Percentiles rank a stretch among this genome's conserved stretches.
Evolutionary conservation across 768 basidiomycete species (phyloP).

Genomic region (Mycena vitilis): DNA sequence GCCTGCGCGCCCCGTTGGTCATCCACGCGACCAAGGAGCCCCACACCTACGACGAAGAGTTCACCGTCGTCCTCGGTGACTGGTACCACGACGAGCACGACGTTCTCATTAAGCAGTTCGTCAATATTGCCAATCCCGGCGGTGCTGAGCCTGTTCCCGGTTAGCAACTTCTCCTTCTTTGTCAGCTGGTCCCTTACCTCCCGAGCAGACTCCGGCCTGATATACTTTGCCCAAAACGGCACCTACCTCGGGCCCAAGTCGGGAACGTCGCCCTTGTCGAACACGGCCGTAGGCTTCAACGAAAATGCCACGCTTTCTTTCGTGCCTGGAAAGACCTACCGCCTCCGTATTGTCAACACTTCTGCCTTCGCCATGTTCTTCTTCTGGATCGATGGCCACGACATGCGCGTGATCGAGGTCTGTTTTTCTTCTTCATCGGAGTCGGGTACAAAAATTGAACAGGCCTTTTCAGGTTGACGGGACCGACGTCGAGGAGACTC

Average conservation of each 20-base stretch:
- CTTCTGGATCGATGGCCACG: conserved; percentile 92
- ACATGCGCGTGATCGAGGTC: conserved; percentile 87
- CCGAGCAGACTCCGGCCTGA: conserved; percentile 75
- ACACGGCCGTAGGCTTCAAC: conserved; percentile 81
- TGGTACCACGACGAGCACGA: conserved; percentile 91
- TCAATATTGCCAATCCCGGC: conserved; percentile 79
- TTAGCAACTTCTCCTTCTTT: conserved; percentile 41
- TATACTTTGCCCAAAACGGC: conserved; percentile 85
- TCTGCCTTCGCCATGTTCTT: conserved; percentile 79
- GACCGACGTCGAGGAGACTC: conserved; percentile 82
- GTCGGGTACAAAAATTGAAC: background rate
- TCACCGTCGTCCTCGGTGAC: conserved; percentile 85
- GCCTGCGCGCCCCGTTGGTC: conserved; percentile 87
- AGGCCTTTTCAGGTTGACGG: conserved; percentile 40
- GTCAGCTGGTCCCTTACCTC: background rate
- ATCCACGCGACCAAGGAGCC: conserved; percentile 76
- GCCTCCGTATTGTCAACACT: conserved; percentile 89
- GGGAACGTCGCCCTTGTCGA: conserved; percentile 61
- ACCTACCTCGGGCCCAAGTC: conserved; percentile 73
- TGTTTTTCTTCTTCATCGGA: conserved; percentile 41
- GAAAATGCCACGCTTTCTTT: conserved; percentile 89
- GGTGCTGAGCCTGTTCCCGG: conserved; percentile 93
- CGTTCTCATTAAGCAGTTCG: conserved; percentile 71
- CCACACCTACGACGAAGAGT: conserved; percentile 90
- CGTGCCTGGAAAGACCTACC: conserved; percentile 89